phyloP scores from a whole-genome alignment of 2,329 filamentous ascomycete species.

The Coniochaeta sp. region DNA sequence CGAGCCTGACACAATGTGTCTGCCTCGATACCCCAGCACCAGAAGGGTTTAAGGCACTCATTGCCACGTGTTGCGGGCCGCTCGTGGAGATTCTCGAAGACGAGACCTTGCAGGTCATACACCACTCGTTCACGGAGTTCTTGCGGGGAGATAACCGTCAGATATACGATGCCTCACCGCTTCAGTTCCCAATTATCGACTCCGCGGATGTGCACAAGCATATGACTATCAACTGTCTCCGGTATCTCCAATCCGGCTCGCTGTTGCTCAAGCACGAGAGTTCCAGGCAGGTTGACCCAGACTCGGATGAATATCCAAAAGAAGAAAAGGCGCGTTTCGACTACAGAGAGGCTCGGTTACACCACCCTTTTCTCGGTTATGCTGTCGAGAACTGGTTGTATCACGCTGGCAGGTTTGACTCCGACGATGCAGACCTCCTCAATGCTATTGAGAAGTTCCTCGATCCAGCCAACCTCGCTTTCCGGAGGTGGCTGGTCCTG shows the following conservation, averaged over 20 bases:
- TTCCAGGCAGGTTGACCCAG: too few species aligned
- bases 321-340: too few species aligned
- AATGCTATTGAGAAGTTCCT: too few species aligned
- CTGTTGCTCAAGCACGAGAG: too few species aligned
- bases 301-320: too few species aligned
- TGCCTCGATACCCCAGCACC: slow-evolving; percentile 6
- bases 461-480: too few species aligned
- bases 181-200: neutral
- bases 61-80: slow-evolving; percentile 29
- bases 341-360: too few species aligned
- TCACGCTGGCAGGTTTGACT: too few species aligned
- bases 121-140: slow-evolving; percentile 42
- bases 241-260: slow-evolving; percentile 5
- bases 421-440: too few species aligned
- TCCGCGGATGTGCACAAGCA: slow-evolving; percentile 5
- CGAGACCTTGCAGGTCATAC: slow-evolving; percentile 35
- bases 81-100: slow-evolving; percentile 36
- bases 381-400: too few species aligned
- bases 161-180: neutral
- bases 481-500: too few species aligned
- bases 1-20: slow-evolving; percentile 11
- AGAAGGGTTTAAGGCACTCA: slow-evolving; percentile 27
- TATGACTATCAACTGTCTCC: slow-evolving; percentile 7
- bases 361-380: too few species aligned
- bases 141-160: slow-evolving; percentile 20